These are phyloP conservation scores for Leccinum subtestaceum DNA, from an alignment of 768 basidiomycete genomes.

Conservation along the genomic window DNA sequence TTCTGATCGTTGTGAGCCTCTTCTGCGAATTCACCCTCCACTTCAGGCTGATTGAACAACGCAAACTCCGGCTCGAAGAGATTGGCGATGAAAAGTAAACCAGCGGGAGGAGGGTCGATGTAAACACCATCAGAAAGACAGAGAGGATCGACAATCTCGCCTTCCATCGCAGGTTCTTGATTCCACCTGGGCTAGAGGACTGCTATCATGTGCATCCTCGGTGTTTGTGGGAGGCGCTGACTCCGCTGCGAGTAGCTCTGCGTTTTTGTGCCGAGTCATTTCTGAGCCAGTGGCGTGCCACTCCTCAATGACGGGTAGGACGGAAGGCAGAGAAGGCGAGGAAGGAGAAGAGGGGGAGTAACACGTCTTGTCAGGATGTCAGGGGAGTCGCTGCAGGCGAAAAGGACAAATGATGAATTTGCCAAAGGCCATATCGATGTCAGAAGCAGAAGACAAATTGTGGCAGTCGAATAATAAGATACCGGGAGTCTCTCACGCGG, in stretches of 20 bases:
- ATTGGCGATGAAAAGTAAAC: conserved; percentile 47
- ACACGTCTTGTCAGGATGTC: too few relatives aligned
- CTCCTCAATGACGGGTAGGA: conserved; percentile 6
- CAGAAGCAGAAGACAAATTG: too few relatives aligned
- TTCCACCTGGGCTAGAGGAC: conserved; percentile 7
- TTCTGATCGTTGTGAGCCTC: conserved; percentile 16
- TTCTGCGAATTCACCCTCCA: conserved; percentile 21
- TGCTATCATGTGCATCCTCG: neutral
- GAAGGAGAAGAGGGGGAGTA: too few relatives aligned
- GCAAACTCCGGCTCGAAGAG: conserved; percentile 42
- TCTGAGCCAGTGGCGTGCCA: conserved; percentile 5
- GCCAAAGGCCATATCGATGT: too few relatives aligned
- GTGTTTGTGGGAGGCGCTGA: conserved; percentile 4
- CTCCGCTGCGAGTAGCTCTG: conserved; percentile 10
- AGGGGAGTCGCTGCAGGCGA: too few relatives aligned
- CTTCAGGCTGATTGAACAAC: conserved; percentile 55
- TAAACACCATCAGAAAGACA: conserved; percentile 66
- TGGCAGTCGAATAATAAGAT: too few relatives aligned
- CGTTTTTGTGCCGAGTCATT: conserved; percentile 9
- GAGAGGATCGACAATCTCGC: conserved; percentile 42
- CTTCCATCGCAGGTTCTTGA: conserved; percentile 9
- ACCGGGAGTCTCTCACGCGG: too few relatives aligned
- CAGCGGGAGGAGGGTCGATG: conserved; percentile 72
- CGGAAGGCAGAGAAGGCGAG: neutral
- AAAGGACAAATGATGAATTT: too few relatives aligned